A percentile compares a stretch with the other conserved stretches of the same genome.
These are phyloP conservation scores for Wickerhamomyces alni DNA, from an alignment of 805 yeast genomes.

Conservation along the genomic window DNA sequence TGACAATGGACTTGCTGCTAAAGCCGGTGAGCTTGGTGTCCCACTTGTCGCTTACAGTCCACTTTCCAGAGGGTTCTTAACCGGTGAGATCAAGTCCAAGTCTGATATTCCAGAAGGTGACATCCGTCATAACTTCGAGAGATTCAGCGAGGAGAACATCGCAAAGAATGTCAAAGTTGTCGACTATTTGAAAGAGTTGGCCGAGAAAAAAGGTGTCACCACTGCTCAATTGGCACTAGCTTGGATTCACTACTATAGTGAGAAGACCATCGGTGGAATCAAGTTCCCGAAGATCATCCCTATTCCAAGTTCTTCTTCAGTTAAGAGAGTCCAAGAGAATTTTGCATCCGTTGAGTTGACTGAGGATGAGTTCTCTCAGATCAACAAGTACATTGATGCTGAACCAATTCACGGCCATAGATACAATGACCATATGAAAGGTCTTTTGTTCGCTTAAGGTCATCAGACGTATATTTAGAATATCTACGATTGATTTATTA, in stretches of 20 bases:
- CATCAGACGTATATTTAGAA: no score
- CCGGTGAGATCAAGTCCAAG: slow-evolving; percentile 48
- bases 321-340: slow-evolving; percentile 57
- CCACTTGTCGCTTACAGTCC: slow-evolving; percentile 83
- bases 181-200: slow-evolving; percentile 43
- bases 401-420: slow-evolving; percentile 52
- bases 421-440: slow-evolving; percentile 31
- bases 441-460: not conserved
- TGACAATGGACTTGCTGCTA: slow-evolving; percentile 55
- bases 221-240: slow-evolving; percentile 68
- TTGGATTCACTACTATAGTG: slow-evolving; percentile 46
- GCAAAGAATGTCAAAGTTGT: slow-evolving; percentile 48
- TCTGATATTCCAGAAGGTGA: slow-evolving; percentile 52
- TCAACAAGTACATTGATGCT: slow-evolving; percentile 38
- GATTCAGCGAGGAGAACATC: slow-evolving; percentile 54
- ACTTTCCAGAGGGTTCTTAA: slow-evolving; percentile 69
- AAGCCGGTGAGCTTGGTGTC: slow-evolving; percentile 50
- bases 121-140: slow-evolving; percentile 42
- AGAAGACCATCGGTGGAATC: slow-evolving; percentile 13
- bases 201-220: slow-evolving; percentile 39
- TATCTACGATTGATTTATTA: no score
- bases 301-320: slow-evolving; percentile 71
- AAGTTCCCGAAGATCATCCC: slow-evolving; percentile 58
- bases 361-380: slow-evolving; percentile 49
- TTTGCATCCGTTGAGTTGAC: slow-evolving; percentile 40